A percentile compares a stretch with the other conserved stretches of the same genome.
Evolutionary conservation across 768 basidiomycete genomes (phyloP).

Genomic region (Phlebiopsis gigantea): DNA sequence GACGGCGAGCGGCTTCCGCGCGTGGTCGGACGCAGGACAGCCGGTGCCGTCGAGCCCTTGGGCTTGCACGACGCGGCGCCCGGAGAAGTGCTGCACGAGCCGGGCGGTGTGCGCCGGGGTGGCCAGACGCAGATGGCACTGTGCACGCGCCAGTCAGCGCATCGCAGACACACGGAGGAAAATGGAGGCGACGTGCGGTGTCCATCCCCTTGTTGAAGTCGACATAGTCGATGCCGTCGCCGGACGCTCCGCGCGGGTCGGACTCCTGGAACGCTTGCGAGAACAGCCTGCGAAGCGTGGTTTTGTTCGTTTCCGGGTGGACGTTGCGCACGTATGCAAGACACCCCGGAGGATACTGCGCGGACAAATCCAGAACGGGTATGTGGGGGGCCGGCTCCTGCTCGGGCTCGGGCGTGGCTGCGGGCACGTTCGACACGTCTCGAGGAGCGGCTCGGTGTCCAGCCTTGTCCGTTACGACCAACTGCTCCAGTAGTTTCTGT

Average conservation of each 20-base stretch:
- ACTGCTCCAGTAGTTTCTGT: constrained; percentile 44
- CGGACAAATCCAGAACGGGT: constrained; percentile 4
- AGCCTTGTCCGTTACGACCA: constrained; percentile 25
- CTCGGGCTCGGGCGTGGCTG: not conserved
- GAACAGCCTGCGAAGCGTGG: constrained; percentile 62
- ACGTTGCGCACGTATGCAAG: constrained; percentile 69
- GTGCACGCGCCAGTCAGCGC: too few relatives aligned
- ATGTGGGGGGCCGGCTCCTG: not conserved
- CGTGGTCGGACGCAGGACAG: constrained; percentile 10
- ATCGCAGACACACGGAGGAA: not conserved
- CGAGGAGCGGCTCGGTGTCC: not conserved
- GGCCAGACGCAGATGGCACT: constrained; percentile 74
- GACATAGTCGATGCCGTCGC: constrained; percentile 61
- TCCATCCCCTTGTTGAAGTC: constrained; percentile 79
- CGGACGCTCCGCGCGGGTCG: not conserved
- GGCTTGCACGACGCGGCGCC: constrained; percentile 34
- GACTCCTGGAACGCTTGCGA: constrained; percentile 31
- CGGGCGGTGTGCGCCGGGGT: constrained; percentile 39
- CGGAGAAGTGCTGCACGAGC: constrained; percentile 42
- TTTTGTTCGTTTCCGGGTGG: constrained; percentile 76
- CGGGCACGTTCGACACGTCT: too few relatives aligned
- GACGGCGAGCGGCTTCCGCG: constrained; percentile 30
- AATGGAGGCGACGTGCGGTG: constrained; percentile 39
- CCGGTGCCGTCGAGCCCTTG: constrained; percentile 55
- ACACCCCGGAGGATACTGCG: constrained; percentile 57